Percentiles rank a stretch among this genome's conserved stretches.
Conservation (phyloP, 805 yeast species). For the Alloascoidea hylecoeti region DNA sequence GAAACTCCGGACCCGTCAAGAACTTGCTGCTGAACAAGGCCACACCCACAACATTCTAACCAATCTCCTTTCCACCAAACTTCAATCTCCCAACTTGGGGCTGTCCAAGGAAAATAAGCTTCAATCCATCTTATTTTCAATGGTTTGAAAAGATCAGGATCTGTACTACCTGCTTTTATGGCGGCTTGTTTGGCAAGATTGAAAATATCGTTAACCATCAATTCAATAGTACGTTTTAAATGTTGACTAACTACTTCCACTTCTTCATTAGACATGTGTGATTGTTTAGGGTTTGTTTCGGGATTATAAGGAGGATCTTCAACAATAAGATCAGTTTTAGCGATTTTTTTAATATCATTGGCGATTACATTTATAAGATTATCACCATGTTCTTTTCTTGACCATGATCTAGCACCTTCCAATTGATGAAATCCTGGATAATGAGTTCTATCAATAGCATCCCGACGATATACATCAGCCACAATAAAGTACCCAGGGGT, state of each 20-base stretch:
- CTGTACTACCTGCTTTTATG: slow-evolving; percentile 39
- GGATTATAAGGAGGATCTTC: slow-evolving; percentile 54
- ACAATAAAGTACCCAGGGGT: slow-evolving; percentile 86
- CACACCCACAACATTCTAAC: slow-evolving; percentile 96
- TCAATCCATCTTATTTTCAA: slow-evolving; percentile 88
- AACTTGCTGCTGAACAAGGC: slow-evolving; percentile 72
- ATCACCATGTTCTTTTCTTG: slow-evolving; percentile 24
- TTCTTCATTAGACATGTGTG: slow-evolving; percentile 55
- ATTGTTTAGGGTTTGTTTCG: slow-evolving; percentile 66
- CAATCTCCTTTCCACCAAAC: slow-evolving; percentile 98
- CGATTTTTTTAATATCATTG: slow-evolving; percentile 49
- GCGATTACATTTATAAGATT: slow-evolving; percentile 30
- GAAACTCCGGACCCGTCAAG: slow-evolving; percentile 55
- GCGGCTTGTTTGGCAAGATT: slow-evolving; percentile 54
- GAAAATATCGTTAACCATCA: slow-evolving; percentile 72
- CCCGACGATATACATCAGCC: slow-evolving; percentile 93
- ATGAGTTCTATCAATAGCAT: slow-evolving; percentile 90
- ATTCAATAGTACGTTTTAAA: slow-evolving; percentile 75
- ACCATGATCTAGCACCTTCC: slow-evolving; percentile 93
- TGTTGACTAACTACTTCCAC: slow-evolving; percentile 60
- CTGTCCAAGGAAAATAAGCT: slow-evolving; percentile 95
- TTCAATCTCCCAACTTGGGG: slow-evolving; percentile 97
- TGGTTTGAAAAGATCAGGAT: slow-evolving; percentile 55
- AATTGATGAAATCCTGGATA: slow-evolving; percentile 96
- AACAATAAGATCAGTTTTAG: slow-evolving; percentile 54